Base-by-base conservation (phyloP, 345 rosid species). In the Erysimum cheiranthoides region DNA sequence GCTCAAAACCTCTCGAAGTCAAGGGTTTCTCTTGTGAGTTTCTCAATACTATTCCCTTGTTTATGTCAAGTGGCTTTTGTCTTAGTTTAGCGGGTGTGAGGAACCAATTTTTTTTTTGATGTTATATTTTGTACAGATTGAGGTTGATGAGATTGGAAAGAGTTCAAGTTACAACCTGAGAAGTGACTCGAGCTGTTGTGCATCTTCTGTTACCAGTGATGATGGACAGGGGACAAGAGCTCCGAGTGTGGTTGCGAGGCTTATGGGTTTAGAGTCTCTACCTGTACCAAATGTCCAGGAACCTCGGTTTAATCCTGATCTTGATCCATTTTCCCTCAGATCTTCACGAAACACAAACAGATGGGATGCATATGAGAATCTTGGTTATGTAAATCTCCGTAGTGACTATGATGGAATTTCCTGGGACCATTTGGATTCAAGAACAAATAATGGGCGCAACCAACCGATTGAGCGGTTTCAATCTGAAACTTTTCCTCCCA, bases 251-350 rank as follows among this genome's bases (percentile, higher is more conserved):
- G 96, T 95, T 68, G 99, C 98, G 10, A 87, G 91, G 74, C 96
- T 95, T 35, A 95, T 95, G 99, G 99, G 99, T 70, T 82, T 92
- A 81, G 90, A 95, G 82, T 85, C 90, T 10, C 79, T 95, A 86
- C 99, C 99, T 1, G 79, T 73, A 13, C 81, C 87, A 59, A 83
- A 79, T 66, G 80, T 54, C 52, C 75, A 61, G 0, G 87, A 86
- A 61, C 75, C 83, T 34, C 80, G 82, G 61, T 71, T 78, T 40
- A 46, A 82, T 57, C 82, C 84, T 1, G 78, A 50, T 80, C 75
- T 63, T 18, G 79, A 82, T 61, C 80, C 71, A 27, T 68, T 76
- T 54, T 46, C 74, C 43, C 58, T 80, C 82, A 73, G 71, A 62
- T 21, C 73, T 80, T 73, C 85, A 51, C 39, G 50, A 51, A 76